phyloP scores from a whole-genome alignment of 495 filamentous ascomycete genomes.

The Tuber aestivum region DNA sequence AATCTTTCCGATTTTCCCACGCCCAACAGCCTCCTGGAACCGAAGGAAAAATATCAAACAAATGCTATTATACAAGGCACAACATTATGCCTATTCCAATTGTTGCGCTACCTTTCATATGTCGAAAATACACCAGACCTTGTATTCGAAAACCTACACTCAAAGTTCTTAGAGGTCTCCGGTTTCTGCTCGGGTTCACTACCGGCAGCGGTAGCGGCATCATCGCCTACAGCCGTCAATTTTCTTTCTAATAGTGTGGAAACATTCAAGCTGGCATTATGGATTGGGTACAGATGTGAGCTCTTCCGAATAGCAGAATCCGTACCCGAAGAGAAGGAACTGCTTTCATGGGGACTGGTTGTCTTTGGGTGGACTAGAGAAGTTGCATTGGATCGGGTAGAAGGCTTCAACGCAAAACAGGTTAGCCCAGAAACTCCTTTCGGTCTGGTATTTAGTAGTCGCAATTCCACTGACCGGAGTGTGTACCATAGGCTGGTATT shows the following conservation, averaged over 20 bases:
- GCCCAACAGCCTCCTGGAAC: slow-evolving; percentile 20
- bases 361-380: slow-evolving; percentile 34
- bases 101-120: slow-evolving; percentile 31
- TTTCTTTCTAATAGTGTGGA: slow-evolving; percentile 29
- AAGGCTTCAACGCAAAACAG: slow-evolving; percentile 20
- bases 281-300: slow-evolving; percentile 35
- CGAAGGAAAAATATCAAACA: slow-evolving; percentile 26
- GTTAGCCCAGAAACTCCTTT: slow-evolving; percentile 13
- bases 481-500: slow-evolving; percentile 10
- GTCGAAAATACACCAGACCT: slow-evolving; percentile 25
- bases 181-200: slow-evolving; percentile 33
- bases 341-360: slow-evolving; percentile 33
- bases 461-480: neutral
- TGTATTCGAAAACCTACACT: slow-evolving; percentile 16
- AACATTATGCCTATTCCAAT: slow-evolving; percentile 22
- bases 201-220: slow-evolving; percentile 27
- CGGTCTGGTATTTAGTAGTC: slow-evolving; percentile 6
- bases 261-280: slow-evolving; percentile 27
- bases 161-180: slow-evolving; percentile 27
- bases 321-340: slow-evolving; percentile 21
- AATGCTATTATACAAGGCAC: slow-evolving; percentile 27
- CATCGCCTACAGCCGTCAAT: slow-evolving; percentile 18
- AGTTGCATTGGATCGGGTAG: slow-evolving; percentile 23
- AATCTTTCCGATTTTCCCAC: slow-evolving; percentile 24
- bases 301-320: slow-evolving; percentile 27